Percentiles rank a stretch among this genome's conserved stretches.
phyloP scores from a whole-genome alignment of 768 basidiomycete genomes.

The Lentinus brumalis region DNA sequence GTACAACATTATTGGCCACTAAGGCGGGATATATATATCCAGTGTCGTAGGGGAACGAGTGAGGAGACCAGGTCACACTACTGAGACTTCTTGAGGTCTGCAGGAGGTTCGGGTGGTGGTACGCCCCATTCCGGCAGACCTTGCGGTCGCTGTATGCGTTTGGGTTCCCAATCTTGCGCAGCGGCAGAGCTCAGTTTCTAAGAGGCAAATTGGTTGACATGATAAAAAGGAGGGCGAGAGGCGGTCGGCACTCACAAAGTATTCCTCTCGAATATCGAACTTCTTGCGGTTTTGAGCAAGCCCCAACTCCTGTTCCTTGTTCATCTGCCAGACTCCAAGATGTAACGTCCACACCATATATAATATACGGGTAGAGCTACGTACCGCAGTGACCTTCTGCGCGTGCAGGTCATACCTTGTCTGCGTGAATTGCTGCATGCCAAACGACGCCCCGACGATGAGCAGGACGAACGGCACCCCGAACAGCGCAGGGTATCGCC shows the following conservation, averaged over 20 bases:
- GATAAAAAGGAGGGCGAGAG: too few relatives aligned
- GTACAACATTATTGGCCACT: slow-evolving; percentile 1
- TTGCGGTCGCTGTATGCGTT: slow-evolving; percentile 78
- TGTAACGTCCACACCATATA: neutral
- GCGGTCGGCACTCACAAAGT: slow-evolving; percentile 69
- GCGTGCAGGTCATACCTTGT: slow-evolving; percentile 90
- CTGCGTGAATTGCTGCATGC: slow-evolving; percentile 80
- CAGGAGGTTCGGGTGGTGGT: slow-evolving; percentile 60
- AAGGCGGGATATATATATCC: neutral
- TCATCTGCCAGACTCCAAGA: slow-evolving; percentile 46
- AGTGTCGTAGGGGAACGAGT: neutral
- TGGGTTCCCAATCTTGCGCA: slow-evolving; percentile 84
- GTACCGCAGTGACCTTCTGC: slow-evolving; percentile 71
- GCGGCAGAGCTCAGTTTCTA: slow-evolving; percentile 67
- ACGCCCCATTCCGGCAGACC: slow-evolving; percentile 96
- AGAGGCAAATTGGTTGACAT: too few relatives aligned
- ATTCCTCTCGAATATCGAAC: slow-evolving; percentile 94
- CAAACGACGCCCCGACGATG: slow-evolving; percentile 87
- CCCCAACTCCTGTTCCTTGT: slow-evolving; percentile 76
- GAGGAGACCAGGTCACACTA: neutral
- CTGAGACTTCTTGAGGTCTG: slow-evolving; percentile 12
- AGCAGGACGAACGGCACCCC: slow-evolving; percentile 85
- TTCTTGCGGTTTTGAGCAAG: slow-evolving; percentile 71
- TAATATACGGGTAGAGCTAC: slow-evolving; percentile 13
- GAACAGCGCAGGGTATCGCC: slow-evolving; percentile 71